These are phyloP conservation scores for Lecanosticta acicola DNA, from an alignment of 2,329 filamentous ascomycete genomes.

Conservation along the genomic window DNA sequence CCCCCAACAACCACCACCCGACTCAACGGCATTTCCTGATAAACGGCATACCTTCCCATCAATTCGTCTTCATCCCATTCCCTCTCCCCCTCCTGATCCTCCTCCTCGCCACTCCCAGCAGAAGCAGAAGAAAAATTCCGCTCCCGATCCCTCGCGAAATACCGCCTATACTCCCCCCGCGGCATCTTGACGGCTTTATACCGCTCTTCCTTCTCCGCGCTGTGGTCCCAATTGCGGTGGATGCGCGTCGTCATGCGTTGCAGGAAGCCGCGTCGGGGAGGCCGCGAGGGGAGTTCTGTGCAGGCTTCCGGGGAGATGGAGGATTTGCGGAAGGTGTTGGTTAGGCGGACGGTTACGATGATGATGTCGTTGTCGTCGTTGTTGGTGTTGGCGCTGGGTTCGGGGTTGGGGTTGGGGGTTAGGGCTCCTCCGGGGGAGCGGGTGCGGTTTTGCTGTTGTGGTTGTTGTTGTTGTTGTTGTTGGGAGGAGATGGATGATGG, in stretches of 20 bases:
- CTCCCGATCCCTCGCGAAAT: constrained; percentile 22
- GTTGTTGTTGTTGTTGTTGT: neutral
- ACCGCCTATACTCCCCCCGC: constrained; percentile 25
- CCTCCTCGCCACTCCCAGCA: constrained; percentile 28
- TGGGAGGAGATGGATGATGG: constrained; percentile 5
- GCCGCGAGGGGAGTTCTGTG: constrained; percentile 22
- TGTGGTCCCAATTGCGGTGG: constrained; percentile 9
- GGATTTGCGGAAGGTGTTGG: constrained; percentile 13
- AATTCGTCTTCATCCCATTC: constrained; percentile 26
- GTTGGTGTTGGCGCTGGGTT: constrained; percentile 4
- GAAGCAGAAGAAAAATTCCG: no score
- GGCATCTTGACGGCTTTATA: constrained; percentile 31
- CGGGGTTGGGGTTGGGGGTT: constrained; percentile 9
- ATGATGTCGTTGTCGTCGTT: constrained; percentile 26
- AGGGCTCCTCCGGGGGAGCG: constrained; percentile 10
- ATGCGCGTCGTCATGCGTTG: constrained; percentile 26
- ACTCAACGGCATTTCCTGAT: constrained; percentile 23
- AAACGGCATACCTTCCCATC: constrained; percentile 20
- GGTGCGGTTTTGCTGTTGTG: constrained; percentile 1
- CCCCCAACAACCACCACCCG: no score
- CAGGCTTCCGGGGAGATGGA: constrained; percentile 10
- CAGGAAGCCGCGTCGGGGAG: constrained; percentile 23
- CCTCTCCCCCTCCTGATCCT: constrained; percentile 27
- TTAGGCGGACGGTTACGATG: constrained; percentile 24
- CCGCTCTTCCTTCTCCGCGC: constrained; percentile 16